phyloP scores from a whole-genome alignment of 1,284 basidiomycete species.

The Trametes sp. region DNA sequence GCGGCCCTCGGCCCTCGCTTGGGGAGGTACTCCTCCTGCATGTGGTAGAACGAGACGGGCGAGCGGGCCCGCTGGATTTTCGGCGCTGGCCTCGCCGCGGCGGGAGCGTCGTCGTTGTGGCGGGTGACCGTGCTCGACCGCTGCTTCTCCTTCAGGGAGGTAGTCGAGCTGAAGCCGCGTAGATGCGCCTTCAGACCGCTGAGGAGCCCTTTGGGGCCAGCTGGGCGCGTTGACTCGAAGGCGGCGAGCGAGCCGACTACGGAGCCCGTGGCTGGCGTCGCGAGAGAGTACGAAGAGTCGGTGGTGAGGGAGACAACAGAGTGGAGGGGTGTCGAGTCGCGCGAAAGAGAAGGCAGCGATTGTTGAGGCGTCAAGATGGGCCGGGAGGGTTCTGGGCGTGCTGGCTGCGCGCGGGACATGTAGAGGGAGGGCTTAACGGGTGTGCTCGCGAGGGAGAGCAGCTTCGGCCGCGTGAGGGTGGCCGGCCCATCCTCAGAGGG shows the following conservation, averaged over 20 bases:
- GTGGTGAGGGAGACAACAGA: conserved; percentile 39
- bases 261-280: conserved; percentile 38
- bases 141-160: conserved; percentile 23
- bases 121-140: conserved; percentile 35
- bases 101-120: conserved; percentile 18
- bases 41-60: conserved; percentile 27
- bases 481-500: conserved; percentile 39
- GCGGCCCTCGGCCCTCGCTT: conserved; percentile 8
- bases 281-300: conserved; percentile 40
- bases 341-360: conserved; percentile 37
- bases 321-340: conserved; percentile 36
- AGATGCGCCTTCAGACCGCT: conserved; percentile 35
- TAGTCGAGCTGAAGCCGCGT: conserved; percentile 23
- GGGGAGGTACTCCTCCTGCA: conserved; percentile 25
- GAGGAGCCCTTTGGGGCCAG: conserved; percentile 29
- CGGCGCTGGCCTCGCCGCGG: conserved; percentile 2
- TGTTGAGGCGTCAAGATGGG: conserved; percentile 43
- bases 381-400: conserved; percentile 41
- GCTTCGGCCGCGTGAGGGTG: conserved; percentile 46
- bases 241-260: conserved; percentile 26
- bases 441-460: conserved; percentile 47
- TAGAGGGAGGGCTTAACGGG: conserved; percentile 55
- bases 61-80: conserved; percentile 25
- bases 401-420: conserved; percentile 46
- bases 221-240: conserved; percentile 24